A percentile compares a stretch with the other conserved stretches of the same genome.
These are phyloP conservation scores for Baorangia bicolor DNA, from an alignment of 768 basidiomycete genomes.

Conservation along the genomic window DNA sequence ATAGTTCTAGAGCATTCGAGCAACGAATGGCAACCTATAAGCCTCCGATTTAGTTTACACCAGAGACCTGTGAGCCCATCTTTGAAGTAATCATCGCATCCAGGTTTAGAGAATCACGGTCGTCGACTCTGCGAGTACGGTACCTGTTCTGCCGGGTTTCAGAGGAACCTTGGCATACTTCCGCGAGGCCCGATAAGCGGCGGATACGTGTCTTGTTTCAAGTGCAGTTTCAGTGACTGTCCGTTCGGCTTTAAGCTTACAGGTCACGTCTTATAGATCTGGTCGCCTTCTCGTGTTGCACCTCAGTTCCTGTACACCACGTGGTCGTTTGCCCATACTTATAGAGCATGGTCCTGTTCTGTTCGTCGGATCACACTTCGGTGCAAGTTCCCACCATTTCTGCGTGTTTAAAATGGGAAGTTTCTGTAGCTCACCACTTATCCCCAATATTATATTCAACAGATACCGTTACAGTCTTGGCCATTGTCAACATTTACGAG, in stretches of 20 bases:
- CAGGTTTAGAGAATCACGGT: neutral
- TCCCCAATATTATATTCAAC: too few relatives aligned
- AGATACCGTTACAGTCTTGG: too few relatives aligned
- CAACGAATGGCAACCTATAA: neutral
- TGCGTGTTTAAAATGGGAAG: too few relatives aligned
- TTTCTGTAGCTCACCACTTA: too few relatives aligned
- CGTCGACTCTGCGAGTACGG: neutral
- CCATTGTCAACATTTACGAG: too few relatives aligned
- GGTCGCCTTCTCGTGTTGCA: neutral
- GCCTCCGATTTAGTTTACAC: neutral
- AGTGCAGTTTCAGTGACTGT: neutral
- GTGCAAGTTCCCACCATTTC: neutral
- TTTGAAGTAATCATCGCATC: neutral
- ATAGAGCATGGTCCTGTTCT: too few relatives aligned
- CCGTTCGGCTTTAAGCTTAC: neutral
- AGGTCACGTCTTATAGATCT: neutral
- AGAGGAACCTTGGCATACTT: neutral
- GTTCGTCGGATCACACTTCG: neutral
- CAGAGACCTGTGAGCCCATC: neutral
- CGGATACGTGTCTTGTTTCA: neutral
- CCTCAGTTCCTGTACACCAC: neutral
- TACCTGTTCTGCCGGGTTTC: neutral
- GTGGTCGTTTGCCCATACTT: too few relatives aligned
- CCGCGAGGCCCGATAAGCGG: neutral
- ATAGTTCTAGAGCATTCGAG: neutral